Conservation (phyloP, 1,284 basidiomycete species). For the Tilletia indica region DNA sequence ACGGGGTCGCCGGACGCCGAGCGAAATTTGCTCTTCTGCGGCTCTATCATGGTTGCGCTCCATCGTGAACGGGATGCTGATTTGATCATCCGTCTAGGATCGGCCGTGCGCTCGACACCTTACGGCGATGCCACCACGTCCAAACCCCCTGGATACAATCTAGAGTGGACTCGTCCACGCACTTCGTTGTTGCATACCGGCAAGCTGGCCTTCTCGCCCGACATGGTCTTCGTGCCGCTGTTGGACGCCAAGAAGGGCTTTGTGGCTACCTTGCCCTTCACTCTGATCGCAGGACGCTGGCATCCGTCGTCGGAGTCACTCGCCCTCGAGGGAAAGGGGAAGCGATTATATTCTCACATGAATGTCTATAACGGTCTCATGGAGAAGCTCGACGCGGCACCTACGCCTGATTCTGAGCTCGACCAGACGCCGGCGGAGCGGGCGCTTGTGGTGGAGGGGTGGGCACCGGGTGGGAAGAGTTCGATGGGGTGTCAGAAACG, state of each 20-base stretch:
- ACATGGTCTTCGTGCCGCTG: slow-evolving; percentile 10
- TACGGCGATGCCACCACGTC: neutral
- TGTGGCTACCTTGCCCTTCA: neutral
- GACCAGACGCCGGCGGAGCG: neutral
- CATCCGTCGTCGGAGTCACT: neutral
- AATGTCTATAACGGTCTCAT: neutral
- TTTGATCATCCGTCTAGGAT: neutral
- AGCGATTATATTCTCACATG: too few species aligned
- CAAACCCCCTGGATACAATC: neutral
- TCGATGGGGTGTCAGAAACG: neutral
- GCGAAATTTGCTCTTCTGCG: slow-evolving; percentile 12
- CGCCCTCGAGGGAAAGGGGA: too few species aligned
- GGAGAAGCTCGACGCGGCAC: neutral
- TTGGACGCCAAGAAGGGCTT: neutral
- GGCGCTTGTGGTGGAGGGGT: neutral
- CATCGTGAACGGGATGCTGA: slow-evolving; percentile 1
- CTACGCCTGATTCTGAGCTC: neutral
- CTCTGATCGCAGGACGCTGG: slow-evolving; percentile 1
- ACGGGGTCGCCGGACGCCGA: neutral
- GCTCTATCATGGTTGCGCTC: neutral
- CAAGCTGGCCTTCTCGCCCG: neutral
- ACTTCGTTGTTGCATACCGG: neutral
- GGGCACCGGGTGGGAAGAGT: neutral
- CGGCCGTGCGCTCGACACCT: neutral
- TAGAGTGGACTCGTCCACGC: slow-evolving; percentile 1